Percentiles rank a stretch among this genome's conserved stretches.
Evolutionary conservation across 169 alveolate genomes (phyloP).

Genomic region (Besnoitia besnoiti): DNA sequence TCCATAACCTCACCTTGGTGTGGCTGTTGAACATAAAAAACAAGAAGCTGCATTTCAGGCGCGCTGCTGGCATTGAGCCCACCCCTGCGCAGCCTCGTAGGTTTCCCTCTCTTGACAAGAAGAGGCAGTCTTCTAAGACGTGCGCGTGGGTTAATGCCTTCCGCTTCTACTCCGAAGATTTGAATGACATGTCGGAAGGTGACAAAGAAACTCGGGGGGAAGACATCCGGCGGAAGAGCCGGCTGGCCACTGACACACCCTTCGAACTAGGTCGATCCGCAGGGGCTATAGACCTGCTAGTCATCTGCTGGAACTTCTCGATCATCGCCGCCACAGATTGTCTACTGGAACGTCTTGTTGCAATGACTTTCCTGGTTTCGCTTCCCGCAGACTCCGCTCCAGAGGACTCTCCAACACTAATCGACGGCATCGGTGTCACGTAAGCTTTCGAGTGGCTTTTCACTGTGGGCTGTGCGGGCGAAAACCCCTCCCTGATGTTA

Average conservation of each 20-base stretch:
- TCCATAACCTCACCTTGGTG: too few relatives aligned
- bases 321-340: conserved; percentile 26
- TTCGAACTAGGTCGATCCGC: neutral
- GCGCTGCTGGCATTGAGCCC: too few relatives aligned
- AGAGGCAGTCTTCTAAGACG: too few relatives aligned
- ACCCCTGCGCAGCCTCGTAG: too few relatives aligned
- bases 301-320: conserved; percentile 13
- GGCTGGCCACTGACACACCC: neutral
- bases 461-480: neutral
- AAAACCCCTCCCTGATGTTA: too few relatives aligned
- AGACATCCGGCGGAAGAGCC: neutral
- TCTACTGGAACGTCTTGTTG: neutral
- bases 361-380: neutral
- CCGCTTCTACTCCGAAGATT: too few relatives aligned
- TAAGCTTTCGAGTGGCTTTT: neutral
- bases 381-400: neutral
- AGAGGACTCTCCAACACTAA: neutral
- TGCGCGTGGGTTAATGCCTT: too few relatives aligned
- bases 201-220: too few relatives aligned
- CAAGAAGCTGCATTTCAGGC: too few relatives aligned
- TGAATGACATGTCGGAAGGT: too few relatives aligned
- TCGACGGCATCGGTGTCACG: neutral
- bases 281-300: neutral
- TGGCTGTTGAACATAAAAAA: too few relatives aligned
- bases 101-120: too few relatives aligned